Conservation (phyloP, 78 protist genomes). For the Creolimax fragrantissima region DNA sequence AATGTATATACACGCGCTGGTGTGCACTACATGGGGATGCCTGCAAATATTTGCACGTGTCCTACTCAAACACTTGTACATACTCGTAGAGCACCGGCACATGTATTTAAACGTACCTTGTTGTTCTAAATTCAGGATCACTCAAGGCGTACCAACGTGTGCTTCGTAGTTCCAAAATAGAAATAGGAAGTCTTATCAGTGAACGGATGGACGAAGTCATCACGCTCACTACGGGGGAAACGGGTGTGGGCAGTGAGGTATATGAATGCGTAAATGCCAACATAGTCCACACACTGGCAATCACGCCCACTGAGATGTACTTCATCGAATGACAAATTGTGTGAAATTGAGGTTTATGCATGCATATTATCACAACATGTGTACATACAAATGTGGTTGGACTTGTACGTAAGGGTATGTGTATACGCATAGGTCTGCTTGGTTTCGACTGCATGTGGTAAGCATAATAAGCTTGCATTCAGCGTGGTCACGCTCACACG, state of each 20-base stretch:
- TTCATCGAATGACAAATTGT: no score
- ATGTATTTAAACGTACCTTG: no score
- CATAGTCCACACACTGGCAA: neutral
- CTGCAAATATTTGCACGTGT: neutral
- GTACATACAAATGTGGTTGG: neutral
- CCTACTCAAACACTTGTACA: no score
- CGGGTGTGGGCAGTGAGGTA: neutral
- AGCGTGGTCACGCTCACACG: no score
- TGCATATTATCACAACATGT: neutral
- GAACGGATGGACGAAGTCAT: neutral
- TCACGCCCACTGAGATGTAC: no score
- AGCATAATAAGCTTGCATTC: no score
- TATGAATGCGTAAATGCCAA: no score
- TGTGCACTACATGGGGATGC: neutral
- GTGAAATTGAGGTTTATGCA: no score
- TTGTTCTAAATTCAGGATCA: no score
- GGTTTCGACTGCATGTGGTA: neutral
- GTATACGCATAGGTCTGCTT: neutral
- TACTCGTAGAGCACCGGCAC: no score
- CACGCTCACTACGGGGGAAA: neutral
- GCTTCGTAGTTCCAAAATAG: neutral
- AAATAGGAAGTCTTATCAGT: neutral
- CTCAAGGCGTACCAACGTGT: neutral
- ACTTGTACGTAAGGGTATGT: no score
- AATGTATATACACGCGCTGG: neutral